These are phyloP conservation scores for Gossypium bickii DNA, from an alignment of 345 rosid species.

Conservation along the genomic window DNA sequence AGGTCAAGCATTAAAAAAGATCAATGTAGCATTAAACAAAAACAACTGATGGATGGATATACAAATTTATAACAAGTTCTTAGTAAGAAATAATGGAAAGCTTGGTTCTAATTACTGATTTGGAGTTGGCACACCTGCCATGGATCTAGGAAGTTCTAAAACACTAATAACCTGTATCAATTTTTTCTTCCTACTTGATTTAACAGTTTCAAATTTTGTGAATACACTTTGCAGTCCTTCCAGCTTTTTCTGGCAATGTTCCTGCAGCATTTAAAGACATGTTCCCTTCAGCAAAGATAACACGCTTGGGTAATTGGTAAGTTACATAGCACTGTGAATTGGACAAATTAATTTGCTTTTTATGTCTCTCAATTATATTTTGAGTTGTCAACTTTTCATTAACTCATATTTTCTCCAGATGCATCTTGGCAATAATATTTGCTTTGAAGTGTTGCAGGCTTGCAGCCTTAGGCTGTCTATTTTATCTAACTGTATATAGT, in stretches of 20 bases:
- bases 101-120: neutral
- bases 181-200: slow-evolving; percentile 9
- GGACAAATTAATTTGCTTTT: slow-evolving; percentile 8
- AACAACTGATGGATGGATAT: neutral
- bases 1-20: neutral
- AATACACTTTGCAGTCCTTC: slow-evolving; percentile 49
- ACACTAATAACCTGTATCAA: neutral
- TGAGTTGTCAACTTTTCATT: neutral
- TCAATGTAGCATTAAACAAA: neutral
- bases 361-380: slow-evolving; percentile 12
- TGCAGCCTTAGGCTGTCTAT: neutral
- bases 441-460: neutral
- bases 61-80: slow-evolving; percentile 1
- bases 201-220: slow-evolving; percentile 7
- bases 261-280: slow-evolving; percentile 49
- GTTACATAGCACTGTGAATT: slow-evolving; percentile 15
- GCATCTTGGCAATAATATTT: slow-evolving; percentile 3
- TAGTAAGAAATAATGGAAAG: neutral
- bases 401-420: slow-evolving; percentile 3
- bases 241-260: slow-evolving; percentile 70
- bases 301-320: slow-evolving; percentile 67
- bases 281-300: slow-evolving; percentile 66
- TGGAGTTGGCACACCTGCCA: neutral
- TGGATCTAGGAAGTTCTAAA: neutral
- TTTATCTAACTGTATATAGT: neutral